A percentile compares a stretch with the other conserved stretches of the same genome.
Evolutionary conservation across 768 basidiomycete genomes (phyloP).

Genomic region (Crucibulum laeve): DNA sequence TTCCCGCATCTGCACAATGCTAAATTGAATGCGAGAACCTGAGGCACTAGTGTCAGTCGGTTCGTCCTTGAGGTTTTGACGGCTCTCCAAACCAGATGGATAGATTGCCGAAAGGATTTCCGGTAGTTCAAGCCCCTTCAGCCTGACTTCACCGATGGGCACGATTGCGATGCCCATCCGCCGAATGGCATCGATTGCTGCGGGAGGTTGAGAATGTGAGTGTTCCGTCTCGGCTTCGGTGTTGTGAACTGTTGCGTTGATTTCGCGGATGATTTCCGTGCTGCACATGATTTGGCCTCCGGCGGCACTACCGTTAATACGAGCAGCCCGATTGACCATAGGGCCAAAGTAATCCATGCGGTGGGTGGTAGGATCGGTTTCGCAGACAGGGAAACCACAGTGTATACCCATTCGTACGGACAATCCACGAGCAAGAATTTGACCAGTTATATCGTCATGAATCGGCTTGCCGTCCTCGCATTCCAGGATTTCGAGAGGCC

Average conservation of each 20-base stretch:
- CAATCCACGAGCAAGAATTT: constrained; percentile 77
- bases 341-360: constrained; percentile 99
- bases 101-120: constrained; percentile 86
- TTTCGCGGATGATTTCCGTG: constrained; percentile 81
- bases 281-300: constrained; percentile 96
- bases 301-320: constrained; percentile 76
- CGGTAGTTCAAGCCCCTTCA: constrained; percentile 92
- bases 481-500: constrained; percentile 93
- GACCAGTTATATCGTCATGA: constrained; percentile 58
- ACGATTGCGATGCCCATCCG: constrained; percentile 66
- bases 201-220: constrained; percentile 49
- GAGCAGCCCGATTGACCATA: constrained; percentile 90
- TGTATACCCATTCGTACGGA: constrained; percentile 98
- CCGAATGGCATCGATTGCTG: constrained; percentile 72
- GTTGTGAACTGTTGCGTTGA: constrained; percentile 57
- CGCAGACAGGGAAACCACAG: constrained; percentile 85
- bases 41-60: constrained; percentile 28
- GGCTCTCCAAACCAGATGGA: constrained; percentile 66
- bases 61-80: constrained; percentile 52
- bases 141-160: constrained; percentile 83
- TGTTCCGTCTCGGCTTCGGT: constrained; percentile 55
- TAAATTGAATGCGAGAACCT: constrained; percentile 58
- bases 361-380: constrained; percentile 83
- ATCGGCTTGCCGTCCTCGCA: constrained; percentile 87
- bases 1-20: constrained; percentile 69